Percentiles rank a stretch among this genome's conserved stretches.
phyloP scores from a whole-genome alignment of 495 filamentous ascomycete genomes.

The Talaromyces adpressus region DNA sequence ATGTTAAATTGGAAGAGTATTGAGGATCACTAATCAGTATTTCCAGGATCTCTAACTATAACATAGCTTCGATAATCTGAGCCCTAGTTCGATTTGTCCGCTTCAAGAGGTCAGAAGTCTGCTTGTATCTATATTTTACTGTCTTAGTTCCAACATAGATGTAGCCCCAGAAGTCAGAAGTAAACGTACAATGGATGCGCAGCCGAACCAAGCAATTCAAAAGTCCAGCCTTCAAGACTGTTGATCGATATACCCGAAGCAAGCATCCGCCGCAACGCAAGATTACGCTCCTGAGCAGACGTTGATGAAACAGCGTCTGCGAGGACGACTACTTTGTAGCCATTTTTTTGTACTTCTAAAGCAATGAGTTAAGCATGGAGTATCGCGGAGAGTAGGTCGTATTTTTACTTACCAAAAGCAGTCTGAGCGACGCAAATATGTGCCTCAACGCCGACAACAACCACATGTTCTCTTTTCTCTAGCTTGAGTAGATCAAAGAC shows the following conservation, averaged over 20 bases:
- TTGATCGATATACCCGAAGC: not conserved
- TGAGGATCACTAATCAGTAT: not conserved
- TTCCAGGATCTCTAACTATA: not conserved
- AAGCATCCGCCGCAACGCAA: not conserved
- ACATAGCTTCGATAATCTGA: not conserved
- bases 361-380: not conserved
- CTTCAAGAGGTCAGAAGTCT: not conserved
- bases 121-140: not conserved
- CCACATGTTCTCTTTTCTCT: not conserved
- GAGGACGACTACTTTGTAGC: not conserved
- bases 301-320: not conserved
- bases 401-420: not conserved
- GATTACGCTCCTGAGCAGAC: not conserved
- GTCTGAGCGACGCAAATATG: conserved; percentile 1
- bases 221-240: not conserved
- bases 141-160: not conserved
- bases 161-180: not conserved
- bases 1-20: not conserved
- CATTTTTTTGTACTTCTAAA: not conserved
- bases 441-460: not conserved
- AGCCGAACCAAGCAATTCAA: not conserved
- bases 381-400: not conserved
- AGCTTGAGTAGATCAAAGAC: not conserved
- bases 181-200: not conserved
- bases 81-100: not conserved